Percentiles rank a stretch among this genome's conserved stretches.
Evolutionary conservation across 306 rosid species (phyloP).

Genomic region (Albizia julibrissin): DNA sequence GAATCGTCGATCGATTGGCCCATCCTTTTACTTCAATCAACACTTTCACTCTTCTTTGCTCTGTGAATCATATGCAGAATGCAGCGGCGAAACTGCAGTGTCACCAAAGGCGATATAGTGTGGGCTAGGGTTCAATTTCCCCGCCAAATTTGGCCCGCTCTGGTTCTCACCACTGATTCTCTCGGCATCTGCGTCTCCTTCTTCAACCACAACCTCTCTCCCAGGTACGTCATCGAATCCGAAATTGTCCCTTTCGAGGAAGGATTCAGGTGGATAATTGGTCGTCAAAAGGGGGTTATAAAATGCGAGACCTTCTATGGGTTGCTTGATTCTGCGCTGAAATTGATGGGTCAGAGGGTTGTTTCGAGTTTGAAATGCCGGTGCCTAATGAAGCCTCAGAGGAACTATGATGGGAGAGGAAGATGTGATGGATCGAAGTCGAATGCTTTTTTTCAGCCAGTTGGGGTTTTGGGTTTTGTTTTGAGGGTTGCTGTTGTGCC

Average conservation of each 20-base stretch:
- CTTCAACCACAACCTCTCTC: slow-evolving; percentile 10
- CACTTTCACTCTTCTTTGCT: neutral
- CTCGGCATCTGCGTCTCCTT: slow-evolving; percentile 41
- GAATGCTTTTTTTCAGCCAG: slow-evolving; percentile 15
- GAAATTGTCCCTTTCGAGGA: slow-evolving; percentile 36
- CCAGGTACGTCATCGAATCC: slow-evolving; percentile 18
- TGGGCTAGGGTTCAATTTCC: slow-evolving; percentile 33
- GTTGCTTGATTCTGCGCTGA: slow-evolving; percentile 33
- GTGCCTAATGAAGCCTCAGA: slow-evolving; percentile 6
- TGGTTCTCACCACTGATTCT: slow-evolving; percentile 24
- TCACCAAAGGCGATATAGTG: slow-evolving; percentile 39
- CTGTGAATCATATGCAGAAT: neutral
- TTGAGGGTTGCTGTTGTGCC: slow-evolving; percentile 36
- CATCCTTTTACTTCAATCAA: neutral
- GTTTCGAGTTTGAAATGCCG: slow-evolving; percentile 31
- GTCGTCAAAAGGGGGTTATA: neutral
- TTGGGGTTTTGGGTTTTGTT: slow-evolving; percentile 36
- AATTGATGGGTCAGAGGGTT: slow-evolving; percentile 26
- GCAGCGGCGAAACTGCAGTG: neutral
- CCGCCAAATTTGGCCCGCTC: slow-evolving; percentile 33
- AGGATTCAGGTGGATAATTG: slow-evolving; percentile 11
- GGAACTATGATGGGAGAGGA: neutral
- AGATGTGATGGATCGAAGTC: neutral
- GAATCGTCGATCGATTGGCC: neutral
- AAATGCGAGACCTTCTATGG: neutral